These are phyloP conservation scores for Cyberlindnera mrakii DNA, from an alignment of 805 yeast genomes.

Conservation along the genomic window DNA sequence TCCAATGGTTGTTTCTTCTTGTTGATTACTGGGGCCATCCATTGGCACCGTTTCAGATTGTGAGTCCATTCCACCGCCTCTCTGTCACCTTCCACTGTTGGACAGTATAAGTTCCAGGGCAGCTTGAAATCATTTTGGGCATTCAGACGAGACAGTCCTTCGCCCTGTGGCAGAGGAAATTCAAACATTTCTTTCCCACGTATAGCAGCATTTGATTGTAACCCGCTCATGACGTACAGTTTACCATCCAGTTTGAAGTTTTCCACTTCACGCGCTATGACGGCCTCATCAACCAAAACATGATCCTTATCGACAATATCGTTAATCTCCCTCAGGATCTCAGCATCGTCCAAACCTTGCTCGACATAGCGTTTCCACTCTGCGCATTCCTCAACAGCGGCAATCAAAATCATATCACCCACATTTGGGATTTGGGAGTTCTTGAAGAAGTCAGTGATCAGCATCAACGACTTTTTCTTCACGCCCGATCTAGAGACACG, in stretches of 20 bases:
- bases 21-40: conserved; percentile 4
- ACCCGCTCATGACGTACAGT: conserved; percentile 19
- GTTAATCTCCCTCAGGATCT: not conserved
- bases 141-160: conserved; percentile 13
- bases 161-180: conserved; percentile 20
- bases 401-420: conserved; percentile 3
- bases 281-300: not conserved
- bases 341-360: conserved; percentile 12
- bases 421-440: conserved; percentile 6
- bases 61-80: conserved; percentile 25
- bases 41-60: conserved; percentile 16
- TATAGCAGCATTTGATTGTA: conserved; percentile 11
- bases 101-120: conserved; percentile 31
- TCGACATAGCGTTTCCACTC: conserved; percentile 19
- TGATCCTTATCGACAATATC: not conserved
- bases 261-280: not conserved
- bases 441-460: conserved; percentile 4
- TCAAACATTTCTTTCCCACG: conserved; percentile 6
- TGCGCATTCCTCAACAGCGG: conserved; percentile 10
- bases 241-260: conserved; percentile 6
- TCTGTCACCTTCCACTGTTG: conserved; percentile 19
- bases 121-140: conserved; percentile 19
- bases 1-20: not conserved
- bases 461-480: conserved; percentile 3
- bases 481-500: conserved; percentile 7